Evolutionary conservation across 257 asterid genomes (phyloP), one percentile per base, ranked within the genome.

Genomic region (Solanum arcanum): DNA sequence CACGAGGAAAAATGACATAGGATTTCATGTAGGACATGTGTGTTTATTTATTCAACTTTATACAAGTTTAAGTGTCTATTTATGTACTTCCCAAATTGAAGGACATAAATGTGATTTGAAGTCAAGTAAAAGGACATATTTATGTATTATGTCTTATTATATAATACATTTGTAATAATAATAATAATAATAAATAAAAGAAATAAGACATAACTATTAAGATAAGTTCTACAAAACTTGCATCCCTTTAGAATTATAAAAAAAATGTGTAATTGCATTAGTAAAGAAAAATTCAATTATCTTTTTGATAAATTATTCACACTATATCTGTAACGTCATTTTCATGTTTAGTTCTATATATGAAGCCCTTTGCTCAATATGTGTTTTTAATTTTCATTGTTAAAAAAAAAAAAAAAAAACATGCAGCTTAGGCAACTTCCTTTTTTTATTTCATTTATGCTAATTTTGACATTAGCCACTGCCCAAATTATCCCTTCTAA

Each of bases 391-490:
- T 73, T 73, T 21, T 10, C 81, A 10, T 73, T 31, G 59, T 47
- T 33, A 3, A 33, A 33, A 33, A 25, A 6, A 15, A 33, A 33
- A 33, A 33, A 33, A 6, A 15, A 15, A 46, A 78, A 5, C 44
- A 47, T 80, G 85, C 85, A 47, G 29, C 85, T 46, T 80, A 47
- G 66, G 44, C 85, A 33, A 6, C 86, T 89, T 25, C 74, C 85
- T 64, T 88, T 83, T 29, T 20, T 88, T 12, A 75, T 89, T 37
- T 12, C 89, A 74, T 88, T 59, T 87, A 41, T 42, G 66, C 46
- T 90, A 35, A 89, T 86, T 60, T 25, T 83, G 35, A 68, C 93
- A 16, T 60, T 76, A 42, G 60, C 89, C 23, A 66, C 83, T 47
- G 89, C 94, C 49, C 87, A 90, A 86, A 86, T 85, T 0, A 86